Conservation (phyloP, 176 grass and related monocot genomes). For the Oryza longistaminata region DNA sequence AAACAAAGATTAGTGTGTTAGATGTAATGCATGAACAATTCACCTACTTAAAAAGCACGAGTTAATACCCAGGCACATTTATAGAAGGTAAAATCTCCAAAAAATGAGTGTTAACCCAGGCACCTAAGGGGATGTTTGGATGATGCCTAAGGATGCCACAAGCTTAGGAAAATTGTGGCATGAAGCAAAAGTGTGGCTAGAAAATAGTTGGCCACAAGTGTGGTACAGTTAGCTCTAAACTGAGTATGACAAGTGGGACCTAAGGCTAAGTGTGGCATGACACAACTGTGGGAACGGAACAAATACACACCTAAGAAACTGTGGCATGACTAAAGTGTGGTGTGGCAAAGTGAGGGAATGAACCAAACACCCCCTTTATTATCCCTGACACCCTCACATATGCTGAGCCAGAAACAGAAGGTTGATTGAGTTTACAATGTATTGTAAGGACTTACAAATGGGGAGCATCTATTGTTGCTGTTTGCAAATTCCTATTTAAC, state of each 20-base stretch:
- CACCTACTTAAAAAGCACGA: neutral
- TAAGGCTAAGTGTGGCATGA: too few relatives aligned
- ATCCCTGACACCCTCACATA: neutral
- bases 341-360: too few relatives aligned
- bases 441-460: neutral
- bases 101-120: neutral
- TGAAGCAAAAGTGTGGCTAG: too few relatives aligned
- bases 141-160: too few relatives aligned
- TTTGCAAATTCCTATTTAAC: neutral
- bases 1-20: constrained; percentile 9
- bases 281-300: too few relatives aligned
- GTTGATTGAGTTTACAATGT: neutral
- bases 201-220: too few relatives aligned
- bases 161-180: too few relatives aligned
- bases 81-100: constrained; percentile 23
- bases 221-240: too few relatives aligned
- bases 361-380: neutral
- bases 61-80: neutral
- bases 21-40: neutral
- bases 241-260: too few relatives aligned
- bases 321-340: too few relatives aligned
- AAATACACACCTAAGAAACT: too few relatives aligned
- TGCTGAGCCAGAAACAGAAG: neutral
- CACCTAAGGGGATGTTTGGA: too few relatives aligned
- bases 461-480: neutral